These are phyloP conservation scores for Extremus antarcticus DNA, from an alignment of 495 filamentous ascomycete genomes.

Conservation along the genomic window DNA sequence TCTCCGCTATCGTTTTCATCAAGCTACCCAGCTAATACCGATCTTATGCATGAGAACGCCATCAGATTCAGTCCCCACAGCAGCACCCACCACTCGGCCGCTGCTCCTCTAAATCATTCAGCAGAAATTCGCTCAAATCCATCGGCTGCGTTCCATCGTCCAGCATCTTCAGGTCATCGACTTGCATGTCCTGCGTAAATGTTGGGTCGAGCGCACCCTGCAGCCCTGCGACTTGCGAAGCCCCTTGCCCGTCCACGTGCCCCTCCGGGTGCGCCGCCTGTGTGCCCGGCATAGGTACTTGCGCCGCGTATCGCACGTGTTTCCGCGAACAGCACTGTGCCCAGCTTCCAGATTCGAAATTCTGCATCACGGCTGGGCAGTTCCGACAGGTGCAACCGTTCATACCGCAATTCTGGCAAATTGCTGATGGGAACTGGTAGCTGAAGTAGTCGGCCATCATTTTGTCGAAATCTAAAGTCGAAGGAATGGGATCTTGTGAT, in stretches of 20 bases:
- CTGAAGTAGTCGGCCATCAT: constrained; percentile 5
- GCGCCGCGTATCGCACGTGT: constrained; percentile 5
- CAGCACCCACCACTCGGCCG: constrained; percentile 4
- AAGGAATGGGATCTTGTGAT: not conserved
- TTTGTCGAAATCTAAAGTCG: constrained; percentile 11
- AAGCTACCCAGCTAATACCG: not conserved
- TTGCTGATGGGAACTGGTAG: constrained; percentile 18
- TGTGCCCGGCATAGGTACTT: not conserved
- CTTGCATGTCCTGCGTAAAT: not conserved
- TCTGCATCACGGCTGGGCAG: constrained; percentile 18
- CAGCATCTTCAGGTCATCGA: constrained; percentile 3
- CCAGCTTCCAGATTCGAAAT: constrained; percentile 13
- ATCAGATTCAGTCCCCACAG: constrained; percentile 5
- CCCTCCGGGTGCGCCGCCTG: too few relatives aligned
- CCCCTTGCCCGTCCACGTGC: not conserved
- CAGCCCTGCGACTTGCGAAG: not conserved
- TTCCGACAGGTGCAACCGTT: constrained; percentile 19
- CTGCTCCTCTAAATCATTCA: constrained; percentile 7
- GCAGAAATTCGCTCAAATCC: constrained; percentile 12
- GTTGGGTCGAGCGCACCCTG: not conserved
- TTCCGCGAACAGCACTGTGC: constrained; percentile 18
- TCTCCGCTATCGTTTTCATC: too few relatives aligned
- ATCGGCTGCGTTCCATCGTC: not conserved
- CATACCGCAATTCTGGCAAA: constrained; percentile 20
- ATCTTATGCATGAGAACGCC: too few relatives aligned